Evolutionary conservation across 306 rosid species (phyloP).

Genomic region (Rosa persica): DNA sequence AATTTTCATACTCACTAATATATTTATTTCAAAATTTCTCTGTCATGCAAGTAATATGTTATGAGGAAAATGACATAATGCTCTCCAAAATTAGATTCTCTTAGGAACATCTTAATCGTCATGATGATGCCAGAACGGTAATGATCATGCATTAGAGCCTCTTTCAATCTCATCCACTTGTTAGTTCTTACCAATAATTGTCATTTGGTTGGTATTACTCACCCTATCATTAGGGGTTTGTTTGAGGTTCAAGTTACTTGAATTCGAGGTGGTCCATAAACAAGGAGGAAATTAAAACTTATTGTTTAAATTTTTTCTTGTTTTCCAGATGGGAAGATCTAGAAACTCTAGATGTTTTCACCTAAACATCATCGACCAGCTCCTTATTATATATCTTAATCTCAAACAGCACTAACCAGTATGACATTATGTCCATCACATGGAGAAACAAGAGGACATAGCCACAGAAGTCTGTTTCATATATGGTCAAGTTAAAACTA

Average conservation of each 20-base stretch:
- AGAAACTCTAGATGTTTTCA: neutral
- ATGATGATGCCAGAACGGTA: neutral
- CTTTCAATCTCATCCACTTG: neutral
- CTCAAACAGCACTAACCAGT: neutral
- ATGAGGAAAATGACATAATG: neutral
- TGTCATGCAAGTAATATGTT: neutral
- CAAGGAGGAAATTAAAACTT: neutral
- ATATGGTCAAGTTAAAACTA: neutral
- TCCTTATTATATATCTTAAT: neutral
- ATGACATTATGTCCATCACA: neutral
- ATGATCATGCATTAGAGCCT: neutral
- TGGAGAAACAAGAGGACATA: neutral
- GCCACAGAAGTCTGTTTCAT: neutral
- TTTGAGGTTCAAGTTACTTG: neutral
- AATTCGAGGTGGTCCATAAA: neutral
- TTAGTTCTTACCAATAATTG: neutral
- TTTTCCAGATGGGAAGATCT: neutral
- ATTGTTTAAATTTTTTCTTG: neutral
- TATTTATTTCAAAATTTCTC: too few relatives aligned
- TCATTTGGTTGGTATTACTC: neutral
- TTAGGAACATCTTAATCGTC: neutral
- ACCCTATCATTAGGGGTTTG: neutral
- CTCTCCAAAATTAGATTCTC: neutral
- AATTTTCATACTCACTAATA: neutral
- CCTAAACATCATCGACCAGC: neutral